Evolutionary conservation across 2,329 filamentous ascomycete genomes (phyloP), one percentile per base, ranked within the genome.

Genomic region (Cucurbitaria berberidis): DNA sequence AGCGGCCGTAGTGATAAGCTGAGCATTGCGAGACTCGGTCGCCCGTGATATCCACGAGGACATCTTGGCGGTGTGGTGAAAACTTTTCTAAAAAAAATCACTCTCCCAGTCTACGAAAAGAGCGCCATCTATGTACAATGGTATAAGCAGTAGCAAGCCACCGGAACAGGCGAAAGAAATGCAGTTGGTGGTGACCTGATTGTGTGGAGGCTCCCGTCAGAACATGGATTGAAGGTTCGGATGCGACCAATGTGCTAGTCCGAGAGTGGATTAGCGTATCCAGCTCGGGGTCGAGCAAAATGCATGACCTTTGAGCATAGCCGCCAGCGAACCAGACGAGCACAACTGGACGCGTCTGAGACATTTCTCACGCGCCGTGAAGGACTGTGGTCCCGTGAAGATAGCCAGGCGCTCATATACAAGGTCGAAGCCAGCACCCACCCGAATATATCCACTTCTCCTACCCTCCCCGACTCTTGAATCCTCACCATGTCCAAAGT

Each of bases 1-100:
- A 19, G 90, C 78, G 2, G 90, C 90, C 0, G 90, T 91, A 3
- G 87, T 84, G 16, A 86, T 83, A 30, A 95, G 78, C 72, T 92
- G 90, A 36, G 79, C 74, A 63, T 77, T 74, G 67, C 81, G 80
- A 35, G 77, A 80, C 34, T 74, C 71, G 4, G 76, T 75, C 27
- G 75, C 69, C 43, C 77, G 71, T 53, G 76, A 72, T 58, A 80
- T 67, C 78, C 78, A 81, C 51, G 74, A 76, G 61, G 77, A 77
- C 78, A 80, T 80, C 19, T 58, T 56, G 55, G 34, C 27, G 27
- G n/a, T 42, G 18, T 45, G 30, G 29, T 36, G 30, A 40, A 38
- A 47, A 10, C 39, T 47, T 45, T 24, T 18, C 9, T n/a, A n/a
- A 38, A 43, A 45, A 26, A 41, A 53, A 42, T 11, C 9, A 18